A percentile compares a stretch with the other conserved stretches of the same genome.
These are phyloP conservation scores for Leccinellum luteum DNA, from an alignment of 768 basidiomycete genomes.

Conservation along the genomic window DNA sequence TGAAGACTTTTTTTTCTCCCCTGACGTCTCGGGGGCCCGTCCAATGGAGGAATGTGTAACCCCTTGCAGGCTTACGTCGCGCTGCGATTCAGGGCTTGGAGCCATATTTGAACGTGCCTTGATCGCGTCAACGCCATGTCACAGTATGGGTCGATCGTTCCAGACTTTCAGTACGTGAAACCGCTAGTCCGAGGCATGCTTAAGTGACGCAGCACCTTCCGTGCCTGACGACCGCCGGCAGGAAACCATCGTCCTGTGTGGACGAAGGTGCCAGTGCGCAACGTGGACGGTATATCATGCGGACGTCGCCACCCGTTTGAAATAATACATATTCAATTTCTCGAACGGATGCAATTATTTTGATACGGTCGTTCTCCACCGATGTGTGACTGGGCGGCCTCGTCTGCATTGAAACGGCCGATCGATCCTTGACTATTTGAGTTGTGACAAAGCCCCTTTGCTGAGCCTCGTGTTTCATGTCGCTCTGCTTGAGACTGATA, in stretches of 20 bases:
- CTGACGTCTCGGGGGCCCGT: too few relatives aligned
- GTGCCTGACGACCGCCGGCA: neutral
- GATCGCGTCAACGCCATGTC: neutral
- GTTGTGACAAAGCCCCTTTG: neutral
- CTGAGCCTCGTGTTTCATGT: neutral
- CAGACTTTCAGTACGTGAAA: neutral
- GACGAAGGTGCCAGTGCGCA: neutral
- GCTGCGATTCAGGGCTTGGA: neutral
- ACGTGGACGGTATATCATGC: neutral
- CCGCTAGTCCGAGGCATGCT: neutral
- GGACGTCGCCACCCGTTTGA: neutral
- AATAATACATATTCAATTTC: neutral
- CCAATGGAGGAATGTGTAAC: neutral
- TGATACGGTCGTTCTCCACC: neutral
- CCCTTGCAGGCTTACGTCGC: neutral
- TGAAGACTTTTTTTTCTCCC: conserved; percentile 41
- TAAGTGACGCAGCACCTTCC: neutral
- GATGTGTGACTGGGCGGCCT: neutral
- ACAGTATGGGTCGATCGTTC: neutral
- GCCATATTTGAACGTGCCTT: neutral
- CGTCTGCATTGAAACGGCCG: too few relatives aligned
- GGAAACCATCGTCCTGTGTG: neutral
- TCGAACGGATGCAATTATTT: neutral
- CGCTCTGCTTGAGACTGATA: too few relatives aligned
- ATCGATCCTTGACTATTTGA: neutral